Conservation (phyloP, 768 basidiomycete genomes). For the Asterophora parasitica region DNA sequence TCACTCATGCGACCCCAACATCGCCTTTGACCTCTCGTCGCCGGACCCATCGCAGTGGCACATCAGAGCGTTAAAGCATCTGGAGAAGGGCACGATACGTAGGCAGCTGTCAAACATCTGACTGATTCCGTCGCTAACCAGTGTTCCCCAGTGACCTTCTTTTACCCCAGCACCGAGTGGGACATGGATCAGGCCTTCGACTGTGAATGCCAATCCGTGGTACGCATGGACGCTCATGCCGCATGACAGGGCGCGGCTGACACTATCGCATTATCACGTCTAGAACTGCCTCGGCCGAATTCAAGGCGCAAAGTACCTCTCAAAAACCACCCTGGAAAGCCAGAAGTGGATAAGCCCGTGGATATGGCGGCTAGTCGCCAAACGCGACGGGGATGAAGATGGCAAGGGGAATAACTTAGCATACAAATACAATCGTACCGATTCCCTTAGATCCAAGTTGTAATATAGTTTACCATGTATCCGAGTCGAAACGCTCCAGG, state of each 20-base stretch:
- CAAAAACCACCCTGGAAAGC: constrained; percentile 29
- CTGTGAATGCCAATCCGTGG: constrained; percentile 44
- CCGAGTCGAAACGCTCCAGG: constrained; percentile 80
- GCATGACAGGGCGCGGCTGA: not conserved
- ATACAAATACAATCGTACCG: not conserved
- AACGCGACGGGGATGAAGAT: constrained; percentile 22
- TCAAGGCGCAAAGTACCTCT: constrained; percentile 41
- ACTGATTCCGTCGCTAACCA: no score
- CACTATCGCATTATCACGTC: not conserved
- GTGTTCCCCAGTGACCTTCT: constrained; percentile 41
- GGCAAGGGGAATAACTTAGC: constrained; percentile 2
- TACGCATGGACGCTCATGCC: constrained; percentile 17
- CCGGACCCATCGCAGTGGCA: constrained; percentile 41
- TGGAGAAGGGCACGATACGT: constrained; percentile 34
- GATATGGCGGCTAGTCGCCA: constrained; percentile 29
- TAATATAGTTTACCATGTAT: constrained; percentile 51
- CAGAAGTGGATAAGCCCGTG: constrained; percentile 39
- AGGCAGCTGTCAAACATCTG: not conserved
- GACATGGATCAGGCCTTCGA: constrained; percentile 60
- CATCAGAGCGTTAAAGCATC: constrained; percentile 36
- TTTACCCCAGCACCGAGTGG: constrained; percentile 70
- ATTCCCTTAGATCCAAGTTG: not conserved
- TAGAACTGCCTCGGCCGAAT: constrained; percentile 45
- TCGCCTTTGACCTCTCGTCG: constrained; percentile 48
- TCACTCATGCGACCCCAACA: constrained; percentile 60